Base-by-base conservation (phyloP, 495 filamentous ascomycete species). In the Podospora anserina region DNA sequence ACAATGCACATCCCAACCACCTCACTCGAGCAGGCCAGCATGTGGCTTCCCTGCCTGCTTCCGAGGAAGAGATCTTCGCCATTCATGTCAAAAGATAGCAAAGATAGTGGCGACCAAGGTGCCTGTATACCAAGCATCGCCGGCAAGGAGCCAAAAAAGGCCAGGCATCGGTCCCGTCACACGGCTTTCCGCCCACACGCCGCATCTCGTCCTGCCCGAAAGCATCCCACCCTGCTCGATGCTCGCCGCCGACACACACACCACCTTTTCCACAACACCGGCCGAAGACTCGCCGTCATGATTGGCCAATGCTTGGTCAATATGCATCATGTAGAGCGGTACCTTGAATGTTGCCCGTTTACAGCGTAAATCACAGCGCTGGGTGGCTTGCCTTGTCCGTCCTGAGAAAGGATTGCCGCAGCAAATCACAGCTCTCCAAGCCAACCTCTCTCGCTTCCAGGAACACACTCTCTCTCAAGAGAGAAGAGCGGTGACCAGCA, bases 151-250 rank as follows among this genome's bases (percentile, higher is more conserved):
- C 23, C 60, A 19, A 18, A 27, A 32, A 32, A 32, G 30, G 30
- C 30, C 30, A 39, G 18, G 44, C 44, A 56, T 57, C 34, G 20
- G 19, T 5, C 7, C 57, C 27, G 59, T 63, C 61, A 19, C 61
- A 65, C 67, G 34, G 63, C 67, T 32, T 64, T 54, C 67, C 32
- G 68, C 63, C 11, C 11, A 27, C 60, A 49, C 66, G 68, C 68
- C 63, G 58, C 63, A 69, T 69, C 68, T 69, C 44, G 61, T 49
- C 44, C 39, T 44, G 28, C 44, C n/a, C 16, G 26, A 26, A 30
- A 60, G 58, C 39, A 49, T 49, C 39, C 39, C 39, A 49, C 39
- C 39, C 39, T 49, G 39, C 39, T 49, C 15, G 19, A 60, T 23
- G 19, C 23, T 26, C 19, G 58, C 13, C 58, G 58, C 34, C 61